A percentile compares a stretch with the other conserved stretches of the same genome.
phyloP scores from a whole-genome alignment of 345 rosid species.

The Dipteronia dyeriana region DNA sequence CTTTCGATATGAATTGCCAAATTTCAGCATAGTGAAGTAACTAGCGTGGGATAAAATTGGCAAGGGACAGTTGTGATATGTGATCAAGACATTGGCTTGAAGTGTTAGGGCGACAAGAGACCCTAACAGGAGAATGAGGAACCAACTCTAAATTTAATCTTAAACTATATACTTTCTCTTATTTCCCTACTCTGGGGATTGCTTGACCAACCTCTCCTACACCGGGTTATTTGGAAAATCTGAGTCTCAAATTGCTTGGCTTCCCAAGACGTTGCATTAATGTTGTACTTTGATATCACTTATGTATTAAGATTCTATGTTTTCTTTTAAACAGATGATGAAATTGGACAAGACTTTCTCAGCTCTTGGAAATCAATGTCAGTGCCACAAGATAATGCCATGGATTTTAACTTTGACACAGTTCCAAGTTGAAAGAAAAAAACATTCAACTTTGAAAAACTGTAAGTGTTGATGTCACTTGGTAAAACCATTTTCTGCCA shows the following conservation, averaged over 20 bases:
- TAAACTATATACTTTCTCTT: neutral
- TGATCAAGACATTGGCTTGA: neutral
- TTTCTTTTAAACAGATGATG: conserved; percentile 54
- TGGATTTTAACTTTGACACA: conserved; percentile 69
- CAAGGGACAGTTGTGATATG: neutral
- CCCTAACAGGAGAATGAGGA: neutral
- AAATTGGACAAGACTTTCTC: conserved; percentile 70
- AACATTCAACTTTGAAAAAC: conserved; percentile 60
- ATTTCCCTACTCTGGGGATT: neutral
- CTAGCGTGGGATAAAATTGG: neutral
- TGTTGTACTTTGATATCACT: conserved; percentile 15
- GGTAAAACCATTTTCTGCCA: neutral
- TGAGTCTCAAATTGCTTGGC: conserved; percentile 3
- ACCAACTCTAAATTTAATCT: neutral
- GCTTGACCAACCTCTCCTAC: neutral
- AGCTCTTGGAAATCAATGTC: conserved; percentile 75
- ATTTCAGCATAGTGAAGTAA: neutral
- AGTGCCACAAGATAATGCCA: conserved; percentile 51
- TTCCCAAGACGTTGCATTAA: conserved; percentile 16
- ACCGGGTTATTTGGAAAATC: neutral
- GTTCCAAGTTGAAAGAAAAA: conserved; percentile 59
- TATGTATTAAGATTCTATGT: conserved; percentile 8
- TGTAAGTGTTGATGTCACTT: conserved; percentile 55
- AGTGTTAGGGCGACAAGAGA: neutral
- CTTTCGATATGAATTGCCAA: neutral